Percentiles rank a stretch among this genome's conserved stretches.
These are phyloP conservation scores for Vicia villosa DNA, from an alignment of 306 rosid species.

Conservation along the genomic window DNA sequence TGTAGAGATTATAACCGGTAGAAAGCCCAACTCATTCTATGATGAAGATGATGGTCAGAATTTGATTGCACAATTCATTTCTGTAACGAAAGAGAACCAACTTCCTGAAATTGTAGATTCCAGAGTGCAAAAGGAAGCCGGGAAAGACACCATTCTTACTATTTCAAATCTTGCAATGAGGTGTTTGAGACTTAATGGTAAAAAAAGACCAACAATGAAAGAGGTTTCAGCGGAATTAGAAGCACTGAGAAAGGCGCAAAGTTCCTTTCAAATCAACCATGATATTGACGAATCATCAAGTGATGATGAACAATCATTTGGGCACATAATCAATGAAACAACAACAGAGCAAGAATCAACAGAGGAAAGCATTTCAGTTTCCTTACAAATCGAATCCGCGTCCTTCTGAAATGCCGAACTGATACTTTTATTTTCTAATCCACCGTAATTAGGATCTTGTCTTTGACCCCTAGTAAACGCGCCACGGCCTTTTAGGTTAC, in stretches of 20 bases:
- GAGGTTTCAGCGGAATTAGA: constrained; percentile 56
- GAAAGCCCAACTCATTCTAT: constrained; percentile 42
- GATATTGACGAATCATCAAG: constrained; percentile 5
- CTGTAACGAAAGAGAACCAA: constrained; percentile 38
- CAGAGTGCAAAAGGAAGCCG: constrained; percentile 40
- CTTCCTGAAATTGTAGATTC: constrained; percentile 44
- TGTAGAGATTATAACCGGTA: constrained; percentile 55
- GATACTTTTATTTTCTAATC: neutral
- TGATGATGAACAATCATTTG: neutral
- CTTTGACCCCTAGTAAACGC: neutral
- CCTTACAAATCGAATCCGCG: constrained; percentile 33
- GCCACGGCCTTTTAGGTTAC: neutral
- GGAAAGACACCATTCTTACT: constrained; percentile 35
- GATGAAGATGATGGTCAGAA: constrained; percentile 43
- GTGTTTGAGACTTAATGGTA: constrained; percentile 58
- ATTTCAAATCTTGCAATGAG: constrained; percentile 55
- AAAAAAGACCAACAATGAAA: constrained; percentile 63
- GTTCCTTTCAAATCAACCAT: constrained; percentile 30
- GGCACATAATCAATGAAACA: neutral
- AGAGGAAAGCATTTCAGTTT: constrained; percentile 37
- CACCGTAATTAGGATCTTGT: neutral
- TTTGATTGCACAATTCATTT: constrained; percentile 49
- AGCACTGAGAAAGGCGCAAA: constrained; percentile 43
- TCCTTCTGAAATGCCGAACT: constrained; percentile 22
- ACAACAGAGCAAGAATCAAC: constrained; percentile 18